A percentile compares a stretch with the other conserved stretches of the same genome.
Conservation (phyloP, 75 land plant species). For the Pinus albicaulis region DNA sequence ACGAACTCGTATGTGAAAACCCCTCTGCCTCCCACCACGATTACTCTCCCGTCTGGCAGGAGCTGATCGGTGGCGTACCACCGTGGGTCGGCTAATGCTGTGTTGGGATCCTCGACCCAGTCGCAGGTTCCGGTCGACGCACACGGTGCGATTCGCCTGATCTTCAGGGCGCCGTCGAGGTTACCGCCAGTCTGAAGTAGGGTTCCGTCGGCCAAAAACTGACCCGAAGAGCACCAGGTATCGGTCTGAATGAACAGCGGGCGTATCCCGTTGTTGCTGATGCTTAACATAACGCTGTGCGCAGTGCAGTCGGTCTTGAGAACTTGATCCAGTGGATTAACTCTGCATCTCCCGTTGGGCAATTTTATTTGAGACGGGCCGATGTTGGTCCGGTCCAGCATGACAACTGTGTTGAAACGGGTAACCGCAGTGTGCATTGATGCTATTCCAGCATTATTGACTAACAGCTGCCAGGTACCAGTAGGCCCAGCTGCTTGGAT, state of each 20-base stretch:
- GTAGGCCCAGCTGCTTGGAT: no score
- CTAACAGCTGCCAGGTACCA: slow-evolving; percentile 33
- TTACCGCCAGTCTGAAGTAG: not conserved
- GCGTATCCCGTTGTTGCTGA: slow-evolving; percentile 30
- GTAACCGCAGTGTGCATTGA: slow-evolving; percentile 11
- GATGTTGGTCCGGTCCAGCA: slow-evolving; percentile 49
- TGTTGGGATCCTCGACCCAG: no score
- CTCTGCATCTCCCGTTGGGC: not conserved
- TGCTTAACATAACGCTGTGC: slow-evolving; percentile 32
- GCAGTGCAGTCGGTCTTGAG: slow-evolving; percentile 16
- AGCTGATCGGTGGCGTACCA: slow-evolving; percentile 14
- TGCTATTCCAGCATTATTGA: not conserved
- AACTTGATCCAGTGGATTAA: not conserved
- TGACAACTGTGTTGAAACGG: slow-evolving; percentile 41
- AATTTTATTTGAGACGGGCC: slow-evolving; percentile 41
- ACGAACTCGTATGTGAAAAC: slow-evolving; percentile 35
- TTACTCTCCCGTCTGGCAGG: slow-evolving; percentile 37
- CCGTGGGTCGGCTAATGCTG: no score
- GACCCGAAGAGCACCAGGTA: no score
- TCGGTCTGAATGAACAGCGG: no score
- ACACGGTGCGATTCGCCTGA: slow-evolving; percentile 27
- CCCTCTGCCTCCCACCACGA: slow-evolving; percentile 37
- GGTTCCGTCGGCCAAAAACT: no score
- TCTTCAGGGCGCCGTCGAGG: slow-evolving; percentile 16
- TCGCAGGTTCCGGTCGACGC: slow-evolving; percentile 13